Evolutionary conservation across 2,329 filamentous ascomycete genomes (phyloP).

Genomic region (Dothideomycetes sp.): DNA sequence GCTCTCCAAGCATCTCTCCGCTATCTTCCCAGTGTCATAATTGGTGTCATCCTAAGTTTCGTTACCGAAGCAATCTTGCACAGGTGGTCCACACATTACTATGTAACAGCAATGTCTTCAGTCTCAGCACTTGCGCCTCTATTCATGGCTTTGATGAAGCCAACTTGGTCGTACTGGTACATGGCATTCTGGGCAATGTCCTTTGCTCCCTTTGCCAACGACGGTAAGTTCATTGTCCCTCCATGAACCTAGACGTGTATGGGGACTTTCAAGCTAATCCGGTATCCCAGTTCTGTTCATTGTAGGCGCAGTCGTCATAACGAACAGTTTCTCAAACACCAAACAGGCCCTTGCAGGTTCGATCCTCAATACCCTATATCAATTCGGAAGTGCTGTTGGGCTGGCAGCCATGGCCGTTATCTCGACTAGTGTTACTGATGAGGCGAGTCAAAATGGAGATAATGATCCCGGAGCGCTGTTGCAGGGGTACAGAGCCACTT

Average conservation of each 20-base stretch:
- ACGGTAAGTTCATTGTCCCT: background rate
- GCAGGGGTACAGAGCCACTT: constrained; percentile 34
- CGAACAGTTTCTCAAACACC: constrained; percentile 30
- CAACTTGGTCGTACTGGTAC: constrained; percentile 3
- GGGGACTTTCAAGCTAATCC: no score
- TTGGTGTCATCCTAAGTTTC: background rate
- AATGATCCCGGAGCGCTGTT: constrained; percentile 27
- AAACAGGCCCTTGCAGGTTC: constrained; percentile 37
- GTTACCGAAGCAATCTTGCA: background rate
- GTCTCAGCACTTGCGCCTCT: background rate
- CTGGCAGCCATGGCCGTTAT: constrained; percentile 32
- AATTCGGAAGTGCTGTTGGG: constrained; percentile 34
- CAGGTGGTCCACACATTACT: background rate
- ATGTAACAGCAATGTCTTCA: background rate
- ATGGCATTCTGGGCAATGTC: constrained; percentile 1
- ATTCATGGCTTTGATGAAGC: constrained; percentile 2
- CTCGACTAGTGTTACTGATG: constrained; percentile 22
- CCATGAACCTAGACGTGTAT: background rate
- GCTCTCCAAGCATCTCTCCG: constrained; percentile 35
- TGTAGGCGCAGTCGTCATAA: constrained; percentile 35
- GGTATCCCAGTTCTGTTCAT: constrained; percentile 27
- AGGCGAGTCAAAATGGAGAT: constrained; percentile 21
- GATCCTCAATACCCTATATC: constrained; percentile 36
- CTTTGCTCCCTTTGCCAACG: background rate
- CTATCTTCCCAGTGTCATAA: background rate